Evolutionary conservation across 176 grass and related monocot genomes (phyloP).

Genomic region (Areca catechu): DNA sequence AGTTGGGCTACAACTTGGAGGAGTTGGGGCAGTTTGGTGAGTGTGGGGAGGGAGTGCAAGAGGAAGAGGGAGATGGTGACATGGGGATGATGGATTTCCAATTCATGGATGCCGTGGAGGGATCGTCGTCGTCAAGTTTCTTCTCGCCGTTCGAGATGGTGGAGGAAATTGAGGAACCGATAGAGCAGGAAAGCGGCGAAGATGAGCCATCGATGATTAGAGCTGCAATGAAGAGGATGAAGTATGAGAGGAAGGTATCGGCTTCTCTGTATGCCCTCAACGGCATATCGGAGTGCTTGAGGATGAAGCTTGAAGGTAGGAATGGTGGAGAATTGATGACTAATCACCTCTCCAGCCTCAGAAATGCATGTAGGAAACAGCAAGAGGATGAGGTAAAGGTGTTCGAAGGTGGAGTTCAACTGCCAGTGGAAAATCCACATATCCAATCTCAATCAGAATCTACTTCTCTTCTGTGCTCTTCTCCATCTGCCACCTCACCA

Average conservation of each 20-base stretch:
- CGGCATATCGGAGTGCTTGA: conserved; percentile 20
- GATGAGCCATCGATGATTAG: conserved; percentile 15
- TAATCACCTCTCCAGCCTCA: conserved; percentile 46
- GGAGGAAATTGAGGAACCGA: conserved; percentile 9
- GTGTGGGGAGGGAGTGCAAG: conserved; percentile 11
- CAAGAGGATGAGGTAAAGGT: not conserved
- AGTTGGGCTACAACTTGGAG: not conserved
- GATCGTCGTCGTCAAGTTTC: not conserved
- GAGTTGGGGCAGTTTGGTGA: not conserved
- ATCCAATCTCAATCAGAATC: not conserved
- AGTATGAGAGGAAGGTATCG: conserved; percentile 23
- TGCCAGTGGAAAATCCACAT: not conserved
- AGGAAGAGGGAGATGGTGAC: conserved; percentile 1
- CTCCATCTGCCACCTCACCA: not conserved
- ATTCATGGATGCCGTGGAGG: conserved; percentile 47
- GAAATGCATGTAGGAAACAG: conserved; percentile 45
- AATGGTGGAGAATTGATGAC: not conserved
- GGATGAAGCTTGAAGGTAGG: conserved; percentile 4
- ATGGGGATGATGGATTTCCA: conserved; percentile 40
- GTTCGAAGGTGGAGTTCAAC: not conserved
- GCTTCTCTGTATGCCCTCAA: conserved; percentile 19
- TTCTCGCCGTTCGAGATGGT: conserved; percentile 23
- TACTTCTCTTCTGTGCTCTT: not conserved
- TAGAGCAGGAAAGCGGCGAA: conserved; percentile 6
- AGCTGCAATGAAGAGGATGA: conserved; percentile 20